These are phyloP conservation scores for Allodekkera sacchari DNA, from an alignment of 805 yeast species.

Conservation along the genomic window DNA sequence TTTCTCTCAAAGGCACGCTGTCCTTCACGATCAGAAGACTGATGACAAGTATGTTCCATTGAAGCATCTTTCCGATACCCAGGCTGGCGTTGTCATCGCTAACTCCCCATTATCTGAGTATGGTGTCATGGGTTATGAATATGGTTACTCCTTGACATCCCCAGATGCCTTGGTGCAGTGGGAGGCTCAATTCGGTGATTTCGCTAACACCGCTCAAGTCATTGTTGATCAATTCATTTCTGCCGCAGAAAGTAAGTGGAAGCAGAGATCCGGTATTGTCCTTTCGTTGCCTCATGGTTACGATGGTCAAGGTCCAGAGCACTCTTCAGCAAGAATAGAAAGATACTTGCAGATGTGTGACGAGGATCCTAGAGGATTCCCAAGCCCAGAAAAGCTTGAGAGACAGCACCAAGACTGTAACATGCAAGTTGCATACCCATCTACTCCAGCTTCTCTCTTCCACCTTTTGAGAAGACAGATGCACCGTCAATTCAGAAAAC, in stretches of 20 bases:
- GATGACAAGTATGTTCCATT: conserved; percentile 83
- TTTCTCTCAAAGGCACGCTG: conserved; percentile 98
- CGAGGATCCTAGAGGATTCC: conserved; percentile 94
- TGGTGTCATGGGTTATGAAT: conserved; percentile 99
- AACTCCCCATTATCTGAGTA: conserved; percentile 97
- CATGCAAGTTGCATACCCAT: conserved; percentile 96
- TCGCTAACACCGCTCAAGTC: conserved; percentile 98
- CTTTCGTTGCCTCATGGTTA: conserved; percentile 97
- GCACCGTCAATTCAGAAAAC: conserved; percentile 98
- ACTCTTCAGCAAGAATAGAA: conserved; percentile 95
- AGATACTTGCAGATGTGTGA: conserved; percentile 92
- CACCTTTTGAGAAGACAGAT: conserved; percentile 97
- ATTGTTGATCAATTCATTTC: conserved; percentile 94
- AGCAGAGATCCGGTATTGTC: conserved; percentile 95
- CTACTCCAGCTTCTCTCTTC: conserved; percentile 95
- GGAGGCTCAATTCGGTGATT: conserved; percentile 99
- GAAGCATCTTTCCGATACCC: conserved; percentile 67
- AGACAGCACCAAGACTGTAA: conserved; percentile 99
- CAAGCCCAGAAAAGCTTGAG: conserved; percentile 76
- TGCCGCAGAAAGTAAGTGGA: conserved; percentile 97
- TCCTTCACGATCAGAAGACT: conserved; percentile 88
- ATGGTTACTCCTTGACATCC: conserved; percentile 95
- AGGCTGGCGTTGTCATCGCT: conserved; percentile 79
- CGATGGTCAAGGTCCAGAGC: conserved; percentile 99
- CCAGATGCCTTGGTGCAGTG: conserved; percentile 96